Evolutionary conservation across 768 basidiomycete genomes (phyloP).

Genomic region (Tephrocybe sp.): DNA sequence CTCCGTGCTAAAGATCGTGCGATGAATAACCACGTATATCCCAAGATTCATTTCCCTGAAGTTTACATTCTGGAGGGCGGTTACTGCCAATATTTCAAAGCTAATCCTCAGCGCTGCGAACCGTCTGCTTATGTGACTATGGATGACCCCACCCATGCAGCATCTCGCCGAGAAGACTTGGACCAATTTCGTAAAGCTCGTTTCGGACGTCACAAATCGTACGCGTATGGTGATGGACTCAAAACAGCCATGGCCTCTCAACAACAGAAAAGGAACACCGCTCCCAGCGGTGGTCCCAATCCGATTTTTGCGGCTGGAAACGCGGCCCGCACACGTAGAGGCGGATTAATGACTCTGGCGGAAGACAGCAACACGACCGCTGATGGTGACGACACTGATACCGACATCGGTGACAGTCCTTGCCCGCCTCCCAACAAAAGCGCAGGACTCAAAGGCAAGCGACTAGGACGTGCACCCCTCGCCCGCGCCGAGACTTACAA

Average conservation of each 20-base stretch:
- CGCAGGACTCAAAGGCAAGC: constrained; percentile 55
- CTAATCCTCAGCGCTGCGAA: constrained; percentile 66
- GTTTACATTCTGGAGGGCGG: constrained; percentile 97
- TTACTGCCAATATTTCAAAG: constrained; percentile 83
- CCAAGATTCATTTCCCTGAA: constrained; percentile 92
- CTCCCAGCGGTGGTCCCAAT: constrained; percentile 48
- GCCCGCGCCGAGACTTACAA: constrained; percentile 69
- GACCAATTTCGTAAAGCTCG: constrained; percentile 89
- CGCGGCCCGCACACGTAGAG: constrained; percentile 64
- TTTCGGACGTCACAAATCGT: constrained; percentile 88
- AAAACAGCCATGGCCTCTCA: constrained; percentile 37
- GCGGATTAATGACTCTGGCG: constrained; percentile 55
- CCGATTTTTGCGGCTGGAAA: constrained; percentile 68
- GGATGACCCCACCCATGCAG: constrained; percentile 87
- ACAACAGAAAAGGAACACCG: constrained; percentile 64
- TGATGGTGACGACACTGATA: constrained; percentile 73
- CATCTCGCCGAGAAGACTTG: constrained; percentile 79
- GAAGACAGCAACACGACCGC: constrained; percentile 63
- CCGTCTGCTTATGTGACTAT: constrained; percentile 86
- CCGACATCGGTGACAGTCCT: constrained; percentile 81
- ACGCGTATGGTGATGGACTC: constrained; percentile 81
- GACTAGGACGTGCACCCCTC: constrained; percentile 46
- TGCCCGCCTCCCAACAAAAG: constrained; percentile 77
- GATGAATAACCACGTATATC: constrained; percentile 86
- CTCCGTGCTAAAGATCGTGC: constrained; percentile 87